Evolutionary conservation across 192 early-diverging fungal species (phyloP).

Genomic region (Mycoemilia scoparia): DNA sequence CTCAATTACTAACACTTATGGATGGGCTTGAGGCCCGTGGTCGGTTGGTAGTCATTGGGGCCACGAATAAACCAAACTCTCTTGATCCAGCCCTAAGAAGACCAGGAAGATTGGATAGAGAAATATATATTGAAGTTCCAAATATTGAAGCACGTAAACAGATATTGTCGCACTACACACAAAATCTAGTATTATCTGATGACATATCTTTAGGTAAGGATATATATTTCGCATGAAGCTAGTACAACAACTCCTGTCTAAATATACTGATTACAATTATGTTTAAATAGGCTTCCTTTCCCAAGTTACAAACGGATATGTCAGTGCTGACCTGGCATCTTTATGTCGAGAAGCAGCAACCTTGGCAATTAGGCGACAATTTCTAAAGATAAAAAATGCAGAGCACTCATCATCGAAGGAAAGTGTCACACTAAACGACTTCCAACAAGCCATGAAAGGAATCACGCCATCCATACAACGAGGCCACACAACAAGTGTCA

Average conservation of each 20-base stretch:
- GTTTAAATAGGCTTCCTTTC: constrained; percentile 39
- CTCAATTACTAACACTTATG: constrained; percentile 98
- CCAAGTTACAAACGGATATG: constrained; percentile 68
- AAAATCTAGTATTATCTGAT: constrained; percentile 37
- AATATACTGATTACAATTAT: constrained; percentile 2
- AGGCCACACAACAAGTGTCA: constrained; percentile 40
- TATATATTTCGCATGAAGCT: no score
- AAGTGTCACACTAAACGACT: constrained; percentile 35
- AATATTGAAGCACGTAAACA: constrained; percentile 31
- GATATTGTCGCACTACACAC: constrained; percentile 44
- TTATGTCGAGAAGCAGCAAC: constrained; percentile 68
- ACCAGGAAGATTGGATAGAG: constrained; percentile 92
- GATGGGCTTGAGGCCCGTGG: constrained; percentile 94
- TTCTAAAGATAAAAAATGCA: not conserved
- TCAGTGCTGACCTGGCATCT: constrained; percentile 79
- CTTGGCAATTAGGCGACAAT: constrained; percentile 1
- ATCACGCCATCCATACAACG: constrained; percentile 58
- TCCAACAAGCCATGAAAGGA: constrained; percentile 37
- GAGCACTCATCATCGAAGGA: not conserved
- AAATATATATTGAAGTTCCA: constrained; percentile 86
- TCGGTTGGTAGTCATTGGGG: constrained; percentile 93
- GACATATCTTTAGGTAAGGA: no score
- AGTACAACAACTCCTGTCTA: no score
- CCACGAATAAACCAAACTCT: constrained; percentile 93
- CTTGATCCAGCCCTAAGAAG: constrained; percentile 87